These are phyloP conservation scores for Calamus simplicifolius DNA, from an alignment of 176 grass and related monocot species.

Conservation along the genomic window DNA sequence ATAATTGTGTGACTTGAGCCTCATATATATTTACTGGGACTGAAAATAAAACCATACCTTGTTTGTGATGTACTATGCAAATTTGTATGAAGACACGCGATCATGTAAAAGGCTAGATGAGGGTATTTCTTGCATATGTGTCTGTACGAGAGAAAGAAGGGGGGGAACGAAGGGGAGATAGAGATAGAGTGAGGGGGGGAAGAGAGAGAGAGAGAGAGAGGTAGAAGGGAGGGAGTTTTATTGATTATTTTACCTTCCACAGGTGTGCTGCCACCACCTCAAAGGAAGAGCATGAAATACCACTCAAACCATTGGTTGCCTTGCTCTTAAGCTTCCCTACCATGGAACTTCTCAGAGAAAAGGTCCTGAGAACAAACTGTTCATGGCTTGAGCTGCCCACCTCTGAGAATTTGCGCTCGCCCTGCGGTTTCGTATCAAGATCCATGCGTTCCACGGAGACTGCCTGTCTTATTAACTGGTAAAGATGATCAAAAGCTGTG, in stretches of 20 bases:
- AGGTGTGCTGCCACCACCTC: slow-evolving; percentile 20
- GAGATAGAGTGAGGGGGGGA: too few species aligned
- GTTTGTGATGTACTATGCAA: too few species aligned
- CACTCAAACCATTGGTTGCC: background rate
- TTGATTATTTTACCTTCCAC: slow-evolving; percentile 11
- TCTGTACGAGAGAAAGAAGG: too few species aligned
- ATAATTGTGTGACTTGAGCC: too few species aligned
- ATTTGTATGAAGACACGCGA: too few species aligned
- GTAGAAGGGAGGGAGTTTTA: too few species aligned
- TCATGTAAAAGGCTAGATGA: too few species aligned
- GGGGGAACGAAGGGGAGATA: too few species aligned
- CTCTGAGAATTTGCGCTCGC: background rate
- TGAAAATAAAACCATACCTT: too few species aligned
- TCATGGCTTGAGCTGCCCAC: background rate
- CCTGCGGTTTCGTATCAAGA: background rate
- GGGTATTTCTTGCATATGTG: too few species aligned
- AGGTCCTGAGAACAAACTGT: slow-evolving; percentile 8
- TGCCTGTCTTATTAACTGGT: slow-evolving; percentile 18
- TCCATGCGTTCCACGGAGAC: background rate
- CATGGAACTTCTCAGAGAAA: slow-evolving; percentile 9
- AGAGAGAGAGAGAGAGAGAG: too few species aligned
- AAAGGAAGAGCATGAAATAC: slow-evolving; percentile 13
- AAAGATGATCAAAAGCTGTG: slow-evolving; percentile 13
- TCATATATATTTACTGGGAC: too few species aligned
- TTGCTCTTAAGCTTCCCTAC: slow-evolving; percentile 14